These are phyloP conservation scores for Adansonia grandidieri DNA, from an alignment of 441 rosid genomes.

Conservation along the genomic window DNA sequence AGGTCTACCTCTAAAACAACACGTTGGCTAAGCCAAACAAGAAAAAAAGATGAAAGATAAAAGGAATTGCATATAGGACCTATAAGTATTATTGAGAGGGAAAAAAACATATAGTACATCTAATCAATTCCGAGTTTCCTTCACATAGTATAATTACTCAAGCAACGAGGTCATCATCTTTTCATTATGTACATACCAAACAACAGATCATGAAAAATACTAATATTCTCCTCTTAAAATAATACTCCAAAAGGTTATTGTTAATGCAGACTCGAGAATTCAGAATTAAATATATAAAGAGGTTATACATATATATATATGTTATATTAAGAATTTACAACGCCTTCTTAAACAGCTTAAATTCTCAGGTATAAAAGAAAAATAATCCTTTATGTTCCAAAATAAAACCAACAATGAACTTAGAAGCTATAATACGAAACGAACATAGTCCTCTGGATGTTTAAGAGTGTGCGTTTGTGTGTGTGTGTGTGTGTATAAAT, in stretches of 20 bases:
- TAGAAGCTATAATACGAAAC: neutral
- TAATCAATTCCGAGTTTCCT: neutral
- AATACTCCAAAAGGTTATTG: neutral
- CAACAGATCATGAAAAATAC: neutral
- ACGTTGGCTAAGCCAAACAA: neutral
- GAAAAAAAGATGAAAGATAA: neutral
- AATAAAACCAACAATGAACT: neutral
- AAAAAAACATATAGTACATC: neutral
- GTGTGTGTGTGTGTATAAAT: too few species aligned
- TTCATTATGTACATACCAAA: neutral
- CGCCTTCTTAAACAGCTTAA: neutral
- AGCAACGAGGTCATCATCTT: neutral
- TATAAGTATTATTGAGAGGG: neutral
- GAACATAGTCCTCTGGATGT: neutral
- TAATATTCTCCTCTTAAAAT: neutral
- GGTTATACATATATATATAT: neutral
- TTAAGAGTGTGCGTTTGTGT: too few species aligned
- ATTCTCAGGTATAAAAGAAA: neutral
- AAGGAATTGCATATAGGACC: neutral
- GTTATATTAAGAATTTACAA: neutral
- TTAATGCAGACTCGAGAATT: neutral
- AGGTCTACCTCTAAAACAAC: neutral
- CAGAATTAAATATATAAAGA: neutral
- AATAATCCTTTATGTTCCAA: neutral
- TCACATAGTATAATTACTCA: neutral